Evolutionary conservation across 495 filamentous ascomycete genomes (phyloP), one percentile per base, ranked within the genome.

Genomic region (Annulohypoxylon bovei): DNA sequence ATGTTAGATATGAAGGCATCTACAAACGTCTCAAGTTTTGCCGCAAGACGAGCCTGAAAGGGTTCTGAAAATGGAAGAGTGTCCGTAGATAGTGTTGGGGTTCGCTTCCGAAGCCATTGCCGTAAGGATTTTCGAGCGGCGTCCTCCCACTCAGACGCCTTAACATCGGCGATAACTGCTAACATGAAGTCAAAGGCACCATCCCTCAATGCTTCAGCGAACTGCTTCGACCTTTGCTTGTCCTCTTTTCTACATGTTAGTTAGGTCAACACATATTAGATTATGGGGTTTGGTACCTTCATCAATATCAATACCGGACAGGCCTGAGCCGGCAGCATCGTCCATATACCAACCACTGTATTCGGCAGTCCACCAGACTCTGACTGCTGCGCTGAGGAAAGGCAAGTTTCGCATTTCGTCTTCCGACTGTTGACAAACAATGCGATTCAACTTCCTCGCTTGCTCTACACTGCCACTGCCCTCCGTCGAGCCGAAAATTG

Each of bases 1-100:
- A 98, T 92, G 76, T 98, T 97, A 1, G 92, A 91, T 68, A 99
- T 92, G 72, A 95, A 94, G 6, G 90, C 88, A 66, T 98, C 94
- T n/a, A 92, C 85, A 74, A 97, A 95, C 0, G 84, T 84, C 77
- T 98, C 94, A 14, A 98, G 81, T 69, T 92, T 90, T 60, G 90
- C 86, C 88, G 94, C 93, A 44, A 97, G 52, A 5, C 91, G 79
- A 22, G 79, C 73, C 66, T 91, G 90, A 72, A 97, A 88, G 62
- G 86, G 86, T 1, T 79, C 75, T 16, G 88, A 87, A 64, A 92
- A 91, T 22, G 84, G 75, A 14, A 87, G 79, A 1, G 84, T 80
- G 23, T 96, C 92, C 1, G 85, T 77, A 1, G 87, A 77, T 25
- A 95, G 78, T 9, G 89, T 77, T 6, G 89, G 86, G 5, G 93